Evolutionary conservation across 176 grass and related monocot genomes (phyloP).

Genomic region (Rhynchospora breviuscula): DNA sequence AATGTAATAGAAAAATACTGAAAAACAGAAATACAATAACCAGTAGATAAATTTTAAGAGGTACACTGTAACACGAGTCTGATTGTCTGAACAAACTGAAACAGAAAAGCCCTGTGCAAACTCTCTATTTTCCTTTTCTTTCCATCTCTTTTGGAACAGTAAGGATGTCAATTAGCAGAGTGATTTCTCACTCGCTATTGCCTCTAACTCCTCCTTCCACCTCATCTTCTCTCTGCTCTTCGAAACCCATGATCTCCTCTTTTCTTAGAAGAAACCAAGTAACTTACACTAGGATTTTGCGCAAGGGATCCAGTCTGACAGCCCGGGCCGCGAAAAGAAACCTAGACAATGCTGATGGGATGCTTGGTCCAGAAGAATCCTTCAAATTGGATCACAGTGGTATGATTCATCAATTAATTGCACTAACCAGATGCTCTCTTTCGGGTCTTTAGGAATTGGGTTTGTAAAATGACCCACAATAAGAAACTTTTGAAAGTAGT

Average conservation of each 20-base stretch:
- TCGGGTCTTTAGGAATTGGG: background rate
- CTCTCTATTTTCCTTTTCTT: background rate
- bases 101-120: background rate
- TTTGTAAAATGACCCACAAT: background rate
- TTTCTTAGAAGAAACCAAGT: background rate
- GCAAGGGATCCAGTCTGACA: background rate
- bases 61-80: background rate
- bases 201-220: conserved; percentile 42
- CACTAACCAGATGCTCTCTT: background rate
- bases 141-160: background rate
- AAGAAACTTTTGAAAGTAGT: background rate
- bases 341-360: background rate
- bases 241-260: conserved; percentile 8
- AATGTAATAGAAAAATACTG: background rate
- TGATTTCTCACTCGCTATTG: conserved; percentile 36
- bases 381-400: background rate
- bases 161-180: background rate
- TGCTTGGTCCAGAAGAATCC: conserved; percentile 22
- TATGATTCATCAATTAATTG: background rate
- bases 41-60: background rate
- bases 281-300: background rate
- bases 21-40: background rate
- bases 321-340: background rate
- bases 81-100: background rate
- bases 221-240: conserved; percentile 13